These are phyloP conservation scores for Microdochium paspali DNA, from an alignment of 2,329 filamentous ascomycete species.

Conservation along the genomic window DNA sequence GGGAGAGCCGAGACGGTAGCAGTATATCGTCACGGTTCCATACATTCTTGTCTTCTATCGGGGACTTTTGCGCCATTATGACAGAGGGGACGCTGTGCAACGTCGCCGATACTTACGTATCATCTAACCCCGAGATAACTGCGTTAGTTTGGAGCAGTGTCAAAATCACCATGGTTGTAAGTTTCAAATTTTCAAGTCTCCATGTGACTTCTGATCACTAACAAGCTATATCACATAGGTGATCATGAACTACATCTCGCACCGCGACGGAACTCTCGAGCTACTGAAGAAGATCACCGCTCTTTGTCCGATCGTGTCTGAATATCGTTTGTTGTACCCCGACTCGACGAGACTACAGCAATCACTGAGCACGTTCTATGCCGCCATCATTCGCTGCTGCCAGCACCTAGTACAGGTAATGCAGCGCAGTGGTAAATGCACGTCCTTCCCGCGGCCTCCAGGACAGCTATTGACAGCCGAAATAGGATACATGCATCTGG, in stretches of 20 bases:
- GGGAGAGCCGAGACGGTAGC: conserved; percentile 10
- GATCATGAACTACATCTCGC: conserved; percentile 22
- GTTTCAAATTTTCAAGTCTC: neutral
- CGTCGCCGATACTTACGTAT: conserved; percentile 26
- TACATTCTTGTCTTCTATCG: conserved; percentile 23
- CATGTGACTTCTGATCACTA: conserved; percentile 14
- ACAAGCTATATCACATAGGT: conserved; percentile 11
- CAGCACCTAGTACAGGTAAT: conserved; percentile 17
- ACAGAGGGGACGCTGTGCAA: conserved; percentile 19
- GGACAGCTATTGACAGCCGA: no score
- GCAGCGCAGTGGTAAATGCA: conserved; percentile 15
- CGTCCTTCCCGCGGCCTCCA: no score
- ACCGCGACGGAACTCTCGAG: conserved; percentile 27
- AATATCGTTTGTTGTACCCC: conserved; percentile 26
- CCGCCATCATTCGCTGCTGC: conserved; percentile 24
- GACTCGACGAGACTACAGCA: conserved; percentile 20
- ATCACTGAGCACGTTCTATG: conserved; percentile 23
- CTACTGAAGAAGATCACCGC: conserved; percentile 22
- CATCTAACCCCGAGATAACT: conserved; percentile 24
- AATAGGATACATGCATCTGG: conserved; percentile 11
- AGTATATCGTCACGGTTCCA: conserved; percentile 19
- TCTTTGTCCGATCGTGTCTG: conserved; percentile 22
- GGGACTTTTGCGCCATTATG: conserved; percentile 26
- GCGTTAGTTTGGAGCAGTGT: conserved; percentile 33
- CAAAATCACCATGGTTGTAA: conserved; percentile 26